phyloP scores from a whole-genome alignment of 169 alveolate species.

The Eimeria falciformis region DNA sequence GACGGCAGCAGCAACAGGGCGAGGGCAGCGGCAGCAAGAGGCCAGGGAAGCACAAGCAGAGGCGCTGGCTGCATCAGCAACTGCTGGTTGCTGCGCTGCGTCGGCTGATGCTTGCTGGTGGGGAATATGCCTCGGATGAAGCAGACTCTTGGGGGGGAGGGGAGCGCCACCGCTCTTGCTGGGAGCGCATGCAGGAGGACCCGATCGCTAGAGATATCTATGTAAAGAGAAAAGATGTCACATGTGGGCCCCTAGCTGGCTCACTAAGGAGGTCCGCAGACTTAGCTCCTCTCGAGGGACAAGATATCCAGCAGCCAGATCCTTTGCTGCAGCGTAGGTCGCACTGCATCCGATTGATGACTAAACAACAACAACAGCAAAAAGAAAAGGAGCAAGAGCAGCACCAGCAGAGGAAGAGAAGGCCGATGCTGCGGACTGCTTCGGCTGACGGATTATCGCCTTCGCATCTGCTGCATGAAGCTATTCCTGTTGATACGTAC shows the following conservation, averaged over 20 bases:
- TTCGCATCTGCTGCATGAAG: constrained; percentile 7
- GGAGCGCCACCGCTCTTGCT: constrained; percentile 50
- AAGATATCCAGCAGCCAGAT: not conserved
- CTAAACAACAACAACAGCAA: constrained; percentile 56
- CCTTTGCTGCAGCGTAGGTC: constrained; percentile 1
- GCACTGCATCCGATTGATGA: constrained; percentile 28
- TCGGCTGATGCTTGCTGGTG: constrained; percentile 29
- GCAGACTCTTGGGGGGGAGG: constrained; percentile 17
- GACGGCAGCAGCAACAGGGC: constrained; percentile 47
- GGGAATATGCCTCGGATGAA: constrained; percentile 55
- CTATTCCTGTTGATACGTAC: not conserved
- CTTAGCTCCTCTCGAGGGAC: not conserved
- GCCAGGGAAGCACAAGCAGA: constrained; percentile 61
- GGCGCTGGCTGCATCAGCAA: constrained; percentile 73
- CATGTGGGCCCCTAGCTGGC: not conserved
- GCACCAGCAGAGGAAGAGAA: constrained; percentile 1
- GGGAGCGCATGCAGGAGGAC: constrained; percentile 71
- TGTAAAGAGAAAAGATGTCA: constrained; percentile 42
- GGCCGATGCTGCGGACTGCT: constrained; percentile 9
- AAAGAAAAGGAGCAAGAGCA: not conserved
- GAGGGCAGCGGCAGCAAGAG: constrained; percentile 70
- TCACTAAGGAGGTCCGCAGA: constrained; percentile 13
- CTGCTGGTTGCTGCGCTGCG: constrained; percentile 75
- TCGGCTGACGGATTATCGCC: not conserved
- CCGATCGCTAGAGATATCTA: constrained; percentile 50